Evolutionary conservation across 2,329 filamentous ascomycete species (phyloP), one percentile per base, ranked within the genome.

Genomic region (Tolypocladium sp.): DNA sequence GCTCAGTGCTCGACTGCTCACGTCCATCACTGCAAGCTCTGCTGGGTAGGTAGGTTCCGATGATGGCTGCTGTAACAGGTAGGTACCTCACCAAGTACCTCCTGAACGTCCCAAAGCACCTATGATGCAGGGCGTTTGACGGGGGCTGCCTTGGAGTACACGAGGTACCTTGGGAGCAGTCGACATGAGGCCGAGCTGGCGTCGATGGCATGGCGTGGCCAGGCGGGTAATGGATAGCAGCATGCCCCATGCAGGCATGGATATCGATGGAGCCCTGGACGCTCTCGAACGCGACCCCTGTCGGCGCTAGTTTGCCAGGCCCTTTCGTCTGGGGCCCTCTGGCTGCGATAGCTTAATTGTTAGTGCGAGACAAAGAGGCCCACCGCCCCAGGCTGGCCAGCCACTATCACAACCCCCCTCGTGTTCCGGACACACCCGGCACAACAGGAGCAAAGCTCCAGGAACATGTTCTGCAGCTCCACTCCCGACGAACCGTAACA

Each of bases 221-320:
- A 30, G 22, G 46, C 25, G 25, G 46, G 15, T 22, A 5, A 13
- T 15, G 44, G 44, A 49, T n/a, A n/a, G n/a, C 46, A 51, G 25
- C 25, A 20, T 42, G 38, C 17, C 30, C 42, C 42, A 22, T 49
- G 55, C 55, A 20, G 30, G 54, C 35, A 37, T 38, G 54, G 41
- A 30, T 51, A 51, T n/a, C 10, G 35, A 52, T 22, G 30, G 52
- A 30, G 58, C 35, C 30, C 17, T 20, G n/a, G 57, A 57, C 55
- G 58, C 58, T 62, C 55, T 58, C 22, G 58, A 58, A 59, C 58
- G 30, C 44, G 49, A 40, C 30, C 53, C 59, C 61, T 60, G 58
- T 56, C 20, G 58, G 35, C 55, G 51, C 55, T 57, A 44, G 40
- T 12, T 37, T 37, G 35, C 10, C 35, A 17, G 15, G 27, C 25